These are phyloP conservation scores for Backusella luteola DNA, from an alignment of 192 early-diverging fungal genomes.

Conservation along the genomic window DNA sequence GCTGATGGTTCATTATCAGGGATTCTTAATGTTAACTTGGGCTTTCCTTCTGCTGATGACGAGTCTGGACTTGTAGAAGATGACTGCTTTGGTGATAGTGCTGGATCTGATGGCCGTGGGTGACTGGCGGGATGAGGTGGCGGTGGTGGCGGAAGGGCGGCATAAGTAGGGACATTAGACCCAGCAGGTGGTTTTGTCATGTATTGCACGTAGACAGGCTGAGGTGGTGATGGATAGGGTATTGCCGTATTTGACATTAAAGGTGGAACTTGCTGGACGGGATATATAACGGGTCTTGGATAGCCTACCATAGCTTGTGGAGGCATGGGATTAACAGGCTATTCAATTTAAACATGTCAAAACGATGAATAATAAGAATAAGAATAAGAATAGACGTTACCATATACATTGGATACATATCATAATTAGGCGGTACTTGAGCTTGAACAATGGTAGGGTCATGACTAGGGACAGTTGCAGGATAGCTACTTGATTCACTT, in stretches of 20 bases:
- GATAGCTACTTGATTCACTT: not conserved
- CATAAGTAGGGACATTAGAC: not conserved
- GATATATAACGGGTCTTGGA: conserved; percentile 1
- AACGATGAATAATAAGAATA: not conserved
- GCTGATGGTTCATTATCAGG: not conserved
- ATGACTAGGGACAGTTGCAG: not conserved
- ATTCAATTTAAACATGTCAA: not conserved
- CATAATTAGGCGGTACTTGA: not conserved
- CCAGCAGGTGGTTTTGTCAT: not conserved
- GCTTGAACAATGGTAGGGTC: conserved; percentile 3
- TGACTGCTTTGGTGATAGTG: not conserved
- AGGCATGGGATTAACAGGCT: not conserved
- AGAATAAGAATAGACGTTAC: not conserved
- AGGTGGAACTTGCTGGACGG: not conserved
- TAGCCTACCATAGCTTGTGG: not conserved
- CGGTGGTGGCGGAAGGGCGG: not conserved
- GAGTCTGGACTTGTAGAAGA: conserved; percentile 12
- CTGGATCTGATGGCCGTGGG: not conserved
- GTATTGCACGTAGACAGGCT: conserved; percentile 5
- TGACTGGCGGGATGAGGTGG: not conserved
- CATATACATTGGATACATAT: conserved; percentile 16
- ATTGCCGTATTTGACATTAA: not conserved
- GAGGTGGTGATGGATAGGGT: conserved; percentile 4
- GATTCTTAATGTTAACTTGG: conserved; percentile 17
- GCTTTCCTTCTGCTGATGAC: conserved; percentile 22